phyloP scores from a whole-genome alignment of 2,329 filamentous ascomycete species.

The Periconia sp. region DNA sequence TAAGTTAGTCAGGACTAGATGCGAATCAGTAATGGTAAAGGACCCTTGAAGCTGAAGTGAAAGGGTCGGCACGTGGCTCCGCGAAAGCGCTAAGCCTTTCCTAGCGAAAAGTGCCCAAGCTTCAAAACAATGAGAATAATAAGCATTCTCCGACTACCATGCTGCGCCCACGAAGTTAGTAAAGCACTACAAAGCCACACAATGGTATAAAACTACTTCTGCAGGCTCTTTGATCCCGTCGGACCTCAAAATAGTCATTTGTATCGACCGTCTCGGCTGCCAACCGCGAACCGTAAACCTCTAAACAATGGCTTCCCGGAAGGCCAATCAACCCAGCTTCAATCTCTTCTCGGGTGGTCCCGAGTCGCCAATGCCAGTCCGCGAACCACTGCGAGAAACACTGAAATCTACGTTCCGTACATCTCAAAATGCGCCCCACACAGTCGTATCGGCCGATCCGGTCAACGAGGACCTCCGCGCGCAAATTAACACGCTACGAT shows the following conservation, averaged over 20 bases:
- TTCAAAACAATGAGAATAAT: constrained; percentile 6
- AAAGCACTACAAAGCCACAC: background rate
- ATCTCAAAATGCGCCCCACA: constrained; percentile 47
- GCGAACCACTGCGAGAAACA: constrained; percentile 50
- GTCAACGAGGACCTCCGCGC: constrained; percentile 82
- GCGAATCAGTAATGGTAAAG: background rate
- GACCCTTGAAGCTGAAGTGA: no score
- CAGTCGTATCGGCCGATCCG: constrained; percentile 47
- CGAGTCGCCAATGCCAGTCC: constrained; percentile 38
- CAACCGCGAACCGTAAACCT: constrained; percentile 1
- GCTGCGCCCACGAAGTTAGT: background rate
- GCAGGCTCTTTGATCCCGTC: background rate
- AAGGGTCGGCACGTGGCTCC: background rate
- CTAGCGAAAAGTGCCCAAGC: constrained; percentile 1
- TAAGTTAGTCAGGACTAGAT: no score
- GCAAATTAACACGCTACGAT: constrained; percentile 85
- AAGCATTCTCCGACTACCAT: background rate
- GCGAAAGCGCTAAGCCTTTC: constrained; percentile 8
- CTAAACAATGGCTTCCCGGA: constrained; percentile 33
- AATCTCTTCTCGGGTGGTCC: constrained; percentile 56
- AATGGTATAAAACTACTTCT: background rate
- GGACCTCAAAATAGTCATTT: background rate
- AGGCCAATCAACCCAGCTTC: constrained; percentile 52
- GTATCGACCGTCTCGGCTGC: background rate
- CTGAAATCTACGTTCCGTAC: constrained; percentile 48